Evolutionary conservation across 2,329 filamentous ascomycete genomes (phyloP).

Genomic region (Epichloe uncinata): DNA sequence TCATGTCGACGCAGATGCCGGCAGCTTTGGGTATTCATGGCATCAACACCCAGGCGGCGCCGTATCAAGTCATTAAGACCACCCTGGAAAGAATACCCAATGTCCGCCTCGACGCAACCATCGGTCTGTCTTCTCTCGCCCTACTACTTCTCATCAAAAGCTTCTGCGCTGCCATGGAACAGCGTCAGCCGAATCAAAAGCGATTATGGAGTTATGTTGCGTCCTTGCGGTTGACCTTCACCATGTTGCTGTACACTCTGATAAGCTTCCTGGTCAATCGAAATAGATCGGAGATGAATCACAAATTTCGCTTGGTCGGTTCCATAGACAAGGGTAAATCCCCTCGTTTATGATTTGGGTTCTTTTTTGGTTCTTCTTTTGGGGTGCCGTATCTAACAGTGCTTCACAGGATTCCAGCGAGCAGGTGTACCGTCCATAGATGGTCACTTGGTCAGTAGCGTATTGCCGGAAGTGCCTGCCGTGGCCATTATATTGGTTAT

Average conservation of each 20-base stretch:
- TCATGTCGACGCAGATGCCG: slow-evolving; percentile 34
- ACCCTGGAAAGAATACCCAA: slow-evolving; percentile 25
- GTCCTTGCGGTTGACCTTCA: slow-evolving; percentile 63
- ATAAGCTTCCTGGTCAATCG: slow-evolving; percentile 57
- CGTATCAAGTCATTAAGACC: slow-evolving; percentile 32
- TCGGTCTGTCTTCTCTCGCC: slow-evolving; percentile 54
- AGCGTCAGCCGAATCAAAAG: slow-evolving; percentile 43
- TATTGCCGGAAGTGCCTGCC: slow-evolving; percentile 52
- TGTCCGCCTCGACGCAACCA: slow-evolving; percentile 52
- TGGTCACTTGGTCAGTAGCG: slow-evolving; percentile 38
- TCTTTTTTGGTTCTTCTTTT: neutral
- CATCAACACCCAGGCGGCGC: slow-evolving; percentile 30
- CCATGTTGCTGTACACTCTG: slow-evolving; percentile 62
- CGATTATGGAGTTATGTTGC: slow-evolving; percentile 60
- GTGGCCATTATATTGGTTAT: slow-evolving; percentile 66
- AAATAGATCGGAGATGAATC: slow-evolving; percentile 29
- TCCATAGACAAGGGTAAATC: slow-evolving; percentile 45
- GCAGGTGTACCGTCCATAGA: slow-evolving; percentile 47
- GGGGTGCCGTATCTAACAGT: slow-evolving; percentile 6
- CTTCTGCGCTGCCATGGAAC: slow-evolving; percentile 46
- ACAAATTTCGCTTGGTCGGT: slow-evolving; percentile 50
- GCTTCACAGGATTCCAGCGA: slow-evolving; percentile 44
- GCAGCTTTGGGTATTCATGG: slow-evolving; percentile 28
- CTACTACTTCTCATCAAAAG: slow-evolving; percentile 53
- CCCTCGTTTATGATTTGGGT: no score